phyloP scores from a whole-genome alignment of 306 rosid genomes.

The Abrus pulchellus region DNA sequence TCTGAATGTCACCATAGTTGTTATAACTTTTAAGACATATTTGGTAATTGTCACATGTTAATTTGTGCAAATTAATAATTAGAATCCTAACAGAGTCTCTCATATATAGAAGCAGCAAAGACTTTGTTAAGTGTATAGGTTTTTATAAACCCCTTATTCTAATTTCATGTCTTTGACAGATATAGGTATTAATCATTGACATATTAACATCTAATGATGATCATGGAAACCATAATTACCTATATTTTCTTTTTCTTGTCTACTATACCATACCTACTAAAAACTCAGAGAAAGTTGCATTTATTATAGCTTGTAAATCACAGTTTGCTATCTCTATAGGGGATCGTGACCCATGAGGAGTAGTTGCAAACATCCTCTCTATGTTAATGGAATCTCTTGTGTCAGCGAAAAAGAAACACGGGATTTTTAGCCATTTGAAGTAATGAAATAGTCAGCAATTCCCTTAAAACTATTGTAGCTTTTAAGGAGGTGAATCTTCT shows the following conservation, averaged over 20 bases:
- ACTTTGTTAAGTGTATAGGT: neutral
- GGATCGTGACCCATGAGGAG: constrained; percentile 42
- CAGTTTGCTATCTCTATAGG: constrained; percentile 51
- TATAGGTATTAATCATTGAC: neutral
- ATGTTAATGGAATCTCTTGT: constrained; percentile 44
- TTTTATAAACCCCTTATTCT: neutral
- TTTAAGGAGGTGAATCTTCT: constrained; percentile 15
- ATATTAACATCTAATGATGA: neutral
- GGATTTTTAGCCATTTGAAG: constrained; percentile 41
- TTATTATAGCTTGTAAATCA: constrained; percentile 44
- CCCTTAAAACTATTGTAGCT: neutral
- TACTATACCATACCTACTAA: neutral
- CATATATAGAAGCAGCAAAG: neutral
- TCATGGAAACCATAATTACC: neutral
- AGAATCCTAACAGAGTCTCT: neutral
- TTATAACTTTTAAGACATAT: constrained; percentile 30
- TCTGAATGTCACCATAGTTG: constrained; percentile 24
- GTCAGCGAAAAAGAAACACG: constrained; percentile 13
- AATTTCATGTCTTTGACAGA: neutral
- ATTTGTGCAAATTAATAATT: constrained; percentile 19
- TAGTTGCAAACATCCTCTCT: constrained; percentile 37
- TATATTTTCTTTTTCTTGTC: constrained; percentile 4
- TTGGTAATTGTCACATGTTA: constrained; percentile 40
- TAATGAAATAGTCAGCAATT: constrained; percentile 23
- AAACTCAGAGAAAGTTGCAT: constrained; percentile 31